Conservation (phyloP, 2,329 filamentous ascomycete species). For the Aspergillus thermomutatus region DNA sequence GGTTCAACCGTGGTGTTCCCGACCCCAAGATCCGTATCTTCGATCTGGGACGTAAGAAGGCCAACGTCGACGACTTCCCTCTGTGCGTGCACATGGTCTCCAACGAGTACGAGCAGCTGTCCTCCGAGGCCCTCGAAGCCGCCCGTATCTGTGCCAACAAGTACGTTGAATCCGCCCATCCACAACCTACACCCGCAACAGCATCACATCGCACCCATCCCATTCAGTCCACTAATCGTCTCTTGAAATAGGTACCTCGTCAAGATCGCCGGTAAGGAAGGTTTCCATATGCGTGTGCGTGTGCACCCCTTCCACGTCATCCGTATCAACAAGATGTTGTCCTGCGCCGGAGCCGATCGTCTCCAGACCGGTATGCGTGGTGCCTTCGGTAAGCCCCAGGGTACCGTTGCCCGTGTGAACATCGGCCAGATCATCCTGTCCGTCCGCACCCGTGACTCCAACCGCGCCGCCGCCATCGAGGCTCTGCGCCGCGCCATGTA, state of each 20-base stretch:
- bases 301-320: slow-evolving; percentile 99
- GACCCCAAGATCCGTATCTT: slow-evolving; percentile 89
- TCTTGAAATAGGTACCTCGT: slow-evolving; percentile 57
- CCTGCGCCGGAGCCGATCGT: slow-evolving; percentile 99
- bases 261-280: slow-evolving; percentile 67
- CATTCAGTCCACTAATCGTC: neutral
- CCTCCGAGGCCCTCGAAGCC: slow-evolving; percentile 98
- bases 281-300: slow-evolving; percentile 69
- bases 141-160: slow-evolving; percentile 99
- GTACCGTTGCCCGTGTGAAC: slow-evolving; percentile 98
- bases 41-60: slow-evolving; percentile 97
- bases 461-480: slow-evolving; percentile 92
- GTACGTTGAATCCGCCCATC: slow-evolving; percentile 46
- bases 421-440: slow-evolving; percentile 99
- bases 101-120: slow-evolving; percentile 99
- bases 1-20: slow-evolving; percentile 99
- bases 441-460: slow-evolving; percentile 92
- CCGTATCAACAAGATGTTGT: slow-evolving; percentile 99
- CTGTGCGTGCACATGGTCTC: slow-evolving; percentile 98
- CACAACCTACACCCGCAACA: slow-evolving; percentile 19
- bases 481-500: slow-evolving; percentile 98
- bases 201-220: neutral
- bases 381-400: slow-evolving; percentile 99
- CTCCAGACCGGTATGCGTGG: slow-evolving; percentile 99
- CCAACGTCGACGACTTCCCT: slow-evolving; percentile 98